These are phyloP conservation scores for Trichoderma citrinoviride DNA, from an alignment of 2,329 filamentous ascomycete genomes.

Conservation along the genomic window DNA sequence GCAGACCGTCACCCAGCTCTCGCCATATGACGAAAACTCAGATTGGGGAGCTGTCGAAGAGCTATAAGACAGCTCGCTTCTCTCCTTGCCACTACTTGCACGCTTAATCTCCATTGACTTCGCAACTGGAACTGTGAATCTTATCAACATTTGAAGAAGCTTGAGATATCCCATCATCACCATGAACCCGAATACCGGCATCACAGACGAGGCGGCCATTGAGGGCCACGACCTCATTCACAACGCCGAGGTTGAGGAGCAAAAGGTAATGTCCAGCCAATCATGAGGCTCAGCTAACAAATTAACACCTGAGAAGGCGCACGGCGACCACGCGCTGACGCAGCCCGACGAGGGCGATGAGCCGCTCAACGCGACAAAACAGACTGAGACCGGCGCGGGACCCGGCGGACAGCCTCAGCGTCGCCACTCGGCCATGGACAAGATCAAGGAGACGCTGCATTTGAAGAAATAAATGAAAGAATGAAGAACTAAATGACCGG, in stretches of 20 bases:
- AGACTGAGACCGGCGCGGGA: not conserved
- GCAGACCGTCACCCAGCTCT: conserved; percentile 7
- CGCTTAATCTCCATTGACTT: not conserved
- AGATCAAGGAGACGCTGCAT: conserved; percentile 22
- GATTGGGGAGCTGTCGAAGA: not conserved
- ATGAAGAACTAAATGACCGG: not conserved
- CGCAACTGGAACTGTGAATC: not conserved
- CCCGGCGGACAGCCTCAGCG: not conserved
- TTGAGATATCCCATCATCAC: not conserved
- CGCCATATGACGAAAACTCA: conserved; percentile 6
- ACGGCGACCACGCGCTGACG: conserved; percentile 21
- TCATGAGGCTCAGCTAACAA: no score
- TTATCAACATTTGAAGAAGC: not conserved
- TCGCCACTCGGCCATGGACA: conserved; percentile 19
- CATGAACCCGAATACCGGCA: conserved; percentile 23
- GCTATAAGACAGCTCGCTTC: conserved; percentile 19
- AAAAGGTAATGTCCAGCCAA: conserved; percentile 22
- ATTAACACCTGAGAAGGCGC: not conserved
- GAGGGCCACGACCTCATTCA: conserved; percentile 38
- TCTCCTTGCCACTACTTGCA: not conserved
- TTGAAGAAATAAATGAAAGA: conserved; percentile 15
- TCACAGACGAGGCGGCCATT: conserved; percentile 34
- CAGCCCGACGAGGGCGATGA: conserved; percentile 17
- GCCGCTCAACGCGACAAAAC: not conserved
- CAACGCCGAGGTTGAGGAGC: conserved; percentile 36